Evolutionary conservation across 176 grass and related monocot species (phyloP).

Genomic region (Tillandsia fasciculata): DNA sequence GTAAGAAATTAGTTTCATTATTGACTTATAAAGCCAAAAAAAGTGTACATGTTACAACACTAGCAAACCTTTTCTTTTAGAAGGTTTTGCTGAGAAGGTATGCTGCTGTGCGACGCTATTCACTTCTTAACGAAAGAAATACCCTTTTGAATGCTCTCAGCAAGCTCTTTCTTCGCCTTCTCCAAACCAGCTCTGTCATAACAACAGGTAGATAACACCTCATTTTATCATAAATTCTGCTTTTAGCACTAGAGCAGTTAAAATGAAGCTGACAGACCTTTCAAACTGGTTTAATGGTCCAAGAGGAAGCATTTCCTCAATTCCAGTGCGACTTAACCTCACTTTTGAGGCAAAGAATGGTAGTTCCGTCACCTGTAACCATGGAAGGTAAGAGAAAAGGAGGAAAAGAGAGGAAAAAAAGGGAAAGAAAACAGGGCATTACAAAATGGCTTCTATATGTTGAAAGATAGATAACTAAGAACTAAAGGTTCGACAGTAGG

Average conservation of each 20-base stretch:
- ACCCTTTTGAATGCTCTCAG: constrained; percentile 81
- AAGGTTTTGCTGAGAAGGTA: neutral
- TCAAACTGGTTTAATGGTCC: constrained; percentile 90
- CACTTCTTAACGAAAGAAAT: constrained; percentile 58
- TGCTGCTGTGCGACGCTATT: constrained; percentile 3
- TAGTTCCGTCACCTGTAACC: constrained; percentile 71
- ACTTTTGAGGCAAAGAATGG: constrained; percentile 87
- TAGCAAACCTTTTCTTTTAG: neutral
- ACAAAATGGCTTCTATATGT: neutral
- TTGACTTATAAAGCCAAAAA: neutral
- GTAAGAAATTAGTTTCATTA: neutral
- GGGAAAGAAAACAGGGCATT: neutral
- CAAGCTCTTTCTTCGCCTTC: constrained; percentile 82
- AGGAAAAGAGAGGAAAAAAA: neutral
- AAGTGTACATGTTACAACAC: neutral
- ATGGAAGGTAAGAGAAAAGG: neutral
- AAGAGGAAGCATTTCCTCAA: constrained; percentile 79
- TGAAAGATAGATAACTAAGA: neutral
- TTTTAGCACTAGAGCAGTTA: neutral
- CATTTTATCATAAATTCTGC: constrained; percentile 6
- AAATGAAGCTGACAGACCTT: constrained; percentile 35
- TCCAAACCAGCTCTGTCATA: constrained; percentile 54
- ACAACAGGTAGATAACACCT: neutral
- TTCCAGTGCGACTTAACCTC: constrained; percentile 63
- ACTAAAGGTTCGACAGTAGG: neutral